Evolutionary conservation across 495 filamentous ascomycete species (phyloP).

Genomic region (Glutinoglossum americanum): DNA sequence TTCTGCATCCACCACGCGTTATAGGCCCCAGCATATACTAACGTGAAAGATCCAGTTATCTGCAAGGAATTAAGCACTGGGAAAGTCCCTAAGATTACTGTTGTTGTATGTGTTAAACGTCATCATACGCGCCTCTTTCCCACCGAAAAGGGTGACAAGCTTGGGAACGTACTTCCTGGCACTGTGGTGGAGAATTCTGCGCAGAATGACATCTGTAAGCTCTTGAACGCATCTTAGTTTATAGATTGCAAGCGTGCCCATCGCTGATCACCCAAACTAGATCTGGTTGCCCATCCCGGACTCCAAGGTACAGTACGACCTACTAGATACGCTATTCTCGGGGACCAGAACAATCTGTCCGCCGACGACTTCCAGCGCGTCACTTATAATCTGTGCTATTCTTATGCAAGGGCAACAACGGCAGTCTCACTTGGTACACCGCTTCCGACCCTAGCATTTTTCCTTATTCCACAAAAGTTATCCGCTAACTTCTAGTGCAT

Average conservation of each 20-base stretch:
- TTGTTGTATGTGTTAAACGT: constrained; percentile 29
- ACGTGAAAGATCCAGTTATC: background rate
- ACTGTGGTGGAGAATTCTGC: constrained; percentile 51
- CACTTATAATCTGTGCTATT: constrained; percentile 57
- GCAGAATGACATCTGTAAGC: constrained; percentile 55
- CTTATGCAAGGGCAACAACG: constrained; percentile 61
- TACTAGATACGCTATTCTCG: constrained; percentile 48
- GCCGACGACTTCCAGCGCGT: constrained; percentile 21
- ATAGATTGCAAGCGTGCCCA: constrained; percentile 45
- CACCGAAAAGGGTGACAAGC: constrained; percentile 21
- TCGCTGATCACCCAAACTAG: background rate
- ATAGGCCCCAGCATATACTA: constrained; percentile 33
- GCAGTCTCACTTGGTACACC: constrained; percentile 43
- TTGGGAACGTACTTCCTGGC: constrained; percentile 46
- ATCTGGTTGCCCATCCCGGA: constrained; percentile 38
- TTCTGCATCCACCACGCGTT: constrained; percentile 29
- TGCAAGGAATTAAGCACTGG: background rate
- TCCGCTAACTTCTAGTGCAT: background rate
- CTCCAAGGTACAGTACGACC: constrained; percentile 71
- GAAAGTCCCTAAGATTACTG: background rate
- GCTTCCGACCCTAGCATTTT: background rate
- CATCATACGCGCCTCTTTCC: constrained; percentile 83
- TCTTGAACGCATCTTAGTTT: constrained; percentile 31
- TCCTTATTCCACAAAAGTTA: background rate
- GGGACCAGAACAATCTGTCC: constrained; percentile 36